Conservation (phyloP, 2,329 filamentous ascomycete genomes). For the Ophiocordyceps camponoti-leonardi region DNA sequence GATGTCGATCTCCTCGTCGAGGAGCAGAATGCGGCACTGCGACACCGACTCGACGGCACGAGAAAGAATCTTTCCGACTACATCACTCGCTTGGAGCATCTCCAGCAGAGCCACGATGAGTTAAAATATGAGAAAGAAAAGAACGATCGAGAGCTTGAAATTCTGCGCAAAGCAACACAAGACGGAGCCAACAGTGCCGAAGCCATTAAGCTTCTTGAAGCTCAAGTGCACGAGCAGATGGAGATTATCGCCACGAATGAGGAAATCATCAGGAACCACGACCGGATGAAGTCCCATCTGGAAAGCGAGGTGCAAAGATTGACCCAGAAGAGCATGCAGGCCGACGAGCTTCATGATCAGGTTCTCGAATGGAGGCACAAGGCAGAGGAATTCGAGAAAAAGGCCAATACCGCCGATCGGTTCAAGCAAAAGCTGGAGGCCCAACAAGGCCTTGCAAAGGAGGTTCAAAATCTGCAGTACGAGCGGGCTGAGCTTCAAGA, state of each 20-base stretch:
- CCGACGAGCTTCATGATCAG: slow-evolving; percentile 38
- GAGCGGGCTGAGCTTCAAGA: slow-evolving; percentile 36
- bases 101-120: slow-evolving; percentile 47
- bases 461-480: slow-evolving; percentile 36
- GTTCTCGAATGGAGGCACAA: slow-evolving; percentile 41
- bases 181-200: slow-evolving; percentile 34
- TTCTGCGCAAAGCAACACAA: slow-evolving; percentile 29
- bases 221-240: slow-evolving; percentile 47
- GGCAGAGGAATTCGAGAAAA: slow-evolving; percentile 40
- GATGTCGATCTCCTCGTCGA: slow-evolving; percentile 40
- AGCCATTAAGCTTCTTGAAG: slow-evolving; percentile 35
- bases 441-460: slow-evolving; percentile 35
- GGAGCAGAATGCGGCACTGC: slow-evolving; percentile 32
- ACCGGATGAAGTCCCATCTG: slow-evolving; percentile 29
- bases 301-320: slow-evolving; percentile 35
- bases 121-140: slow-evolving; percentile 45
- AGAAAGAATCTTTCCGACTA: slow-evolving; percentile 42
- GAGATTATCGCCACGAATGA: slow-evolving; percentile 49
- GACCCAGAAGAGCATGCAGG: slow-evolving; percentile 26
- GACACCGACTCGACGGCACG: slow-evolving; percentile 31
- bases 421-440: slow-evolving; percentile 46
- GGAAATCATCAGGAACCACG: slow-evolving; percentile 29
- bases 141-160: slow-evolving; percentile 34
- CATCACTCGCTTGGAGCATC: slow-evolving; percentile 39
- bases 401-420: slow-evolving; percentile 44